phyloP scores from a whole-genome alignment of 805 yeast genomes.

The Myxozyma neglecta region DNA sequence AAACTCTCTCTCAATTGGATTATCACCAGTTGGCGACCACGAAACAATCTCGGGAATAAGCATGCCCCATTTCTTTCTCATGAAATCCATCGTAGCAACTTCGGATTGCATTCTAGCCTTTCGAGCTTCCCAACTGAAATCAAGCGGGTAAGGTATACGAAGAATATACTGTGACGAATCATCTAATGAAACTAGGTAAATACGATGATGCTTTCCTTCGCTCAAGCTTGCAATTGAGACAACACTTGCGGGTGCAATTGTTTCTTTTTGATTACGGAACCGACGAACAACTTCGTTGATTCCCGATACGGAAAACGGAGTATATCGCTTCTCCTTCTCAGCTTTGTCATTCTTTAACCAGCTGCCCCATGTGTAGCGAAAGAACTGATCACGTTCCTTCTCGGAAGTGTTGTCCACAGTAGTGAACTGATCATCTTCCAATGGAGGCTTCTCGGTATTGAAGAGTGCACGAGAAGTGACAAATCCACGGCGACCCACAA shows the following conservation, averaged over 20 bases:
- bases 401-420: conserved; percentile 13
- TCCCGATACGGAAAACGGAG: conserved; percentile 81
- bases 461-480: background rate
- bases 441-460: background rate
- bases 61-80: conserved; percentile 60
- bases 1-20: conserved; percentile 70
- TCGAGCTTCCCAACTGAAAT: conserved; percentile 55
- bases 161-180: conserved; percentile 59
- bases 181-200: conserved; percentile 70
- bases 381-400: conserved; percentile 47
- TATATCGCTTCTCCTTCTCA: conserved; percentile 74
- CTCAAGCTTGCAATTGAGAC: conserved; percentile 79
- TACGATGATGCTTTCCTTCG: conserved; percentile 92
- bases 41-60: conserved; percentile 73
- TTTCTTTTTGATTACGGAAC: conserved; percentile 15
- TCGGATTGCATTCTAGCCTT: conserved; percentile 69
- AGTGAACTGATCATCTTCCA: conserved; percentile 8
- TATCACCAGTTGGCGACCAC: conserved; percentile 62
- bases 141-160: conserved; percentile 85
- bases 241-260: conserved; percentile 44
- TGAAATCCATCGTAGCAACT: conserved; percentile 90
- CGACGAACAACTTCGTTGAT: conserved; percentile 46
- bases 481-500: background rate
- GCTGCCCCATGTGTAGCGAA: conserved; percentile 91
- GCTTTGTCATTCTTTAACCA: conserved; percentile 80